A percentile compares a stretch with the other conserved stretches of the same genome.
phyloP scores from a whole-genome alignment of 495 filamentous ascomycete genomes.

The Lophium mytilinum region DNA sequence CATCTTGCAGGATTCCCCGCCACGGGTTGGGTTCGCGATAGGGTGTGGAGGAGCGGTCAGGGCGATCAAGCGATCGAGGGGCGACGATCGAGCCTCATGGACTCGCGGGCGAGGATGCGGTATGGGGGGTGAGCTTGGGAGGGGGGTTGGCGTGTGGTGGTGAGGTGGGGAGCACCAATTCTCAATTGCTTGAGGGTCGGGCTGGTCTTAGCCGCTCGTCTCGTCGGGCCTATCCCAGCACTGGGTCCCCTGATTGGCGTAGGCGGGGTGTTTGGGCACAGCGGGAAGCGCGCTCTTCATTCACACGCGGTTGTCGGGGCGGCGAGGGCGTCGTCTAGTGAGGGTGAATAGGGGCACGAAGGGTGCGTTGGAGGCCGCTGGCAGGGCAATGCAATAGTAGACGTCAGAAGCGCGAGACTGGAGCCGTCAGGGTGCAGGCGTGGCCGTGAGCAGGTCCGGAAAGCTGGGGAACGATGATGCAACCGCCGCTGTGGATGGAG shows the following conservation, averaged over 20 bases:
- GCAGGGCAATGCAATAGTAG: neutral
- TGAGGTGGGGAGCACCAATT: constrained; percentile 12
- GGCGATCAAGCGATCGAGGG: constrained; percentile 5
- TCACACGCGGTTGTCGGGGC: neutral
- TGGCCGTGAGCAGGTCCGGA: neutral
- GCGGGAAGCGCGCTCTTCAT: neutral
- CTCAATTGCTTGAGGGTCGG: constrained; percentile 19
- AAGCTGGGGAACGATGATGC: constrained; percentile 1
- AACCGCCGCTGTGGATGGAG: neutral
- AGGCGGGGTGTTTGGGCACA: constrained; percentile 4
- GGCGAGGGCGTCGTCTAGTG: neutral
- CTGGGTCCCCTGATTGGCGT: constrained; percentile 14
- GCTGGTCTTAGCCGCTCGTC: constrained; percentile 21
- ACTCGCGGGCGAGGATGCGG: neutral
- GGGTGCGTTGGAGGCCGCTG: neutral
- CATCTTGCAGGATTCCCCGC: constrained; percentile 44
- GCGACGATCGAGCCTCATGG: constrained; percentile 4
- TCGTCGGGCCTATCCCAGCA: constrained; percentile 18
- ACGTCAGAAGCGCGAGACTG: neutral
- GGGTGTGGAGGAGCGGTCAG: neutral
- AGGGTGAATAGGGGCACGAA: neutral
- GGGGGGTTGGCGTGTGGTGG: constrained; percentile 8
- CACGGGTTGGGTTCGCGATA: constrained; percentile 3
- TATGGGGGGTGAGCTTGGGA: neutral
- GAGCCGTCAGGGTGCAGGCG: neutral